Percentiles rank a stretch among this genome's conserved stretches.
These are phyloP conservation scores for Amaranthus hypochondriacus DNA, from an alignment of 148 eudicot genomes.

Conservation along the genomic window DNA sequence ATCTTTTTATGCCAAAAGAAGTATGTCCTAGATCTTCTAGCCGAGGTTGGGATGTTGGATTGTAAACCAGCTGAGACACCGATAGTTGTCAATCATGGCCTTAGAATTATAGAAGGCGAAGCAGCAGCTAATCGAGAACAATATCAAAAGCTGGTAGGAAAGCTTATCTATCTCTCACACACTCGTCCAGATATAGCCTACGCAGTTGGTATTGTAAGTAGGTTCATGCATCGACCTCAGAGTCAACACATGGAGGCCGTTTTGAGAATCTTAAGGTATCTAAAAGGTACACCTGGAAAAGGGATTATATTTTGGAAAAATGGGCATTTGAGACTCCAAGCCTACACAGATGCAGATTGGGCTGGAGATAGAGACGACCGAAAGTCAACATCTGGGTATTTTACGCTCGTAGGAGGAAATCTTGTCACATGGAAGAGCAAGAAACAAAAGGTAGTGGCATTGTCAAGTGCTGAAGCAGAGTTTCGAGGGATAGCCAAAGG, in stretches of 20 bases:
- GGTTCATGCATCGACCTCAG: not conserved
- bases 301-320: not conserved
- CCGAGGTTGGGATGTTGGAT: too few species aligned
- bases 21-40: too few species aligned
- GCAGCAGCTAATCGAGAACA: too few species aligned
- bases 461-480: not conserved
- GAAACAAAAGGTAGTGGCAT: not conserved
- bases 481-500: not conserved
- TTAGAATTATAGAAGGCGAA: too few species aligned
- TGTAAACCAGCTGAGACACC: too few species aligned
- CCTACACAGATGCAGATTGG: not conserved
- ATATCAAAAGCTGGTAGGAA: too few species aligned
- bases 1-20: too few species aligned
- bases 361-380: not conserved
- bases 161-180: too few species aligned
- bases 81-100: too few species aligned
- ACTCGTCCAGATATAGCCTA: too few species aligned
- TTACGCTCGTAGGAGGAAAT: not conserved
- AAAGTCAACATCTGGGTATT: not conserved
- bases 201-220: too few species aligned
- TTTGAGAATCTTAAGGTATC: not conserved
- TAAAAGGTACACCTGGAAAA: not conserved
- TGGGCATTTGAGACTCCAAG: not conserved
- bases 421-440: too few species aligned
- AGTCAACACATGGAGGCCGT: not conserved